A percentile compares a stretch with the other conserved stretches of the same genome.
These are phyloP conservation scores for Paratinospora sagittata DNA, from an alignment of 164 flowering plant species.

Conservation along the genomic window DNA sequence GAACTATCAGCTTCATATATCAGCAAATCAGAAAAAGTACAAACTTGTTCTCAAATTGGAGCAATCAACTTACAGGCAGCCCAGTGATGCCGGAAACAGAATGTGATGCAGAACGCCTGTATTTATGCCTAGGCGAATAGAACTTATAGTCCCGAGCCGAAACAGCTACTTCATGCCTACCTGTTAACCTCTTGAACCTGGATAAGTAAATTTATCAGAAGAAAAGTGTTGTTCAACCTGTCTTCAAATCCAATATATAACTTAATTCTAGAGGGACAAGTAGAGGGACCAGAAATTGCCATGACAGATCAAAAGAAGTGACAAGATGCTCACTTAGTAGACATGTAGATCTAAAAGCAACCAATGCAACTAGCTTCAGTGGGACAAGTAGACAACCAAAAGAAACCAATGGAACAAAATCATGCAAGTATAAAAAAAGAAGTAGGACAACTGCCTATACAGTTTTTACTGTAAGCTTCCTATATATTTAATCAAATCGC, in stretches of 20 bases:
- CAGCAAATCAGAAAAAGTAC: slow-evolving; percentile 1
- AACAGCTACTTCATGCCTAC: slow-evolving; percentile 74
- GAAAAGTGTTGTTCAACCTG: not conserved
- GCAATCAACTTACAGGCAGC: slow-evolving; percentile 54
- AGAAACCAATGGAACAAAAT: slow-evolving; percentile 2
- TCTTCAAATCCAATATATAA: slow-evolving; percentile 6
- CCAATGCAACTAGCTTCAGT: not conserved
- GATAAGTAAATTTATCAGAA: slow-evolving; percentile 17
- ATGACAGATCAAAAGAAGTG: not conserved
- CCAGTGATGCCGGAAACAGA: slow-evolving; percentile 48
- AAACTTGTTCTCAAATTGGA: not conserved
- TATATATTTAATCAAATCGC: too few relatives aligned
- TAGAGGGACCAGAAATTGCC: not conserved
- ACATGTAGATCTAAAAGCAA: not conserved
- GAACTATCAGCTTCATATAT: slow-evolving; percentile 8
- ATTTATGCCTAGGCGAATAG: slow-evolving; percentile 91
- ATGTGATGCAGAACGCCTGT: slow-evolving; percentile 60
- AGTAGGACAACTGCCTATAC: not conserved
- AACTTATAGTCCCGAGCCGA: slow-evolving; percentile 80
- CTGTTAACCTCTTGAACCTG: slow-evolving; percentile 91
- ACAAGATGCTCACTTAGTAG: not conserved
- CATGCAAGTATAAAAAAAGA: not conserved
- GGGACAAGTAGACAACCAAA: slow-evolving; percentile 3
- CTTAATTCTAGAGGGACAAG: not conserved
- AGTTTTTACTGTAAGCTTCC: too few relatives aligned